Evolutionary conservation across 208 protist species (phyloP).

Genomic region (Wallacemonas rigidus): DNA sequence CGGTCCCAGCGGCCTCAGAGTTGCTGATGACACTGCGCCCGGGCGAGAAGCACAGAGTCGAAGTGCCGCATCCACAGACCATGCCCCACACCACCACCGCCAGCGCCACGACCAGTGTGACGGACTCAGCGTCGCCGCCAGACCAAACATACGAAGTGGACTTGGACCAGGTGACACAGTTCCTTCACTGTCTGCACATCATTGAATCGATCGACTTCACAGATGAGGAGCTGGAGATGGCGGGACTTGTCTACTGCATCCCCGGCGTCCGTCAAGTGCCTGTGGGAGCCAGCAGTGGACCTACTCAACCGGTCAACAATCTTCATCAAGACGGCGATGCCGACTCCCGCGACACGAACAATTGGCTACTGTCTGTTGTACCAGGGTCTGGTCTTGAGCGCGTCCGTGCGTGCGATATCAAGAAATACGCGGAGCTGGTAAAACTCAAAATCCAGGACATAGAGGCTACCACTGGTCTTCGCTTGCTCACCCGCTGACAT

Average conservation of each 20-base stretch:
- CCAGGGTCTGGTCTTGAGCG: neutral
- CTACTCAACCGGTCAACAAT: neutral
- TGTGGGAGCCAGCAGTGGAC: neutral
- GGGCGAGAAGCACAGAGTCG: neutral
- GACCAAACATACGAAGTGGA: conserved; percentile 25
- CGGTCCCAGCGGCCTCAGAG: neutral
- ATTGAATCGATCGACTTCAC: conserved; percentile 31
- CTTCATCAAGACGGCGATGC: neutral
- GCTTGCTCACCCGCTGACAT: neutral
- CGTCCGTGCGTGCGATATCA: neutral
- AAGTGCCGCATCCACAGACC: neutral
- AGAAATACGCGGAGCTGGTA: neutral
- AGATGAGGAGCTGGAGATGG: conserved; percentile 48
- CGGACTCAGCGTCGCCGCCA: neutral
- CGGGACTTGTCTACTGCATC: conserved; percentile 51
- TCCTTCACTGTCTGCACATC: conserved; percentile 37
- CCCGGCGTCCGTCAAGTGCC: conserved; percentile 36
- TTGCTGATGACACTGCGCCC: conserved; percentile 4
- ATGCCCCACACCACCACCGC: neutral
- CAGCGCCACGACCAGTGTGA: neutral
- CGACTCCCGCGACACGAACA: neutral
- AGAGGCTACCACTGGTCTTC: neutral
- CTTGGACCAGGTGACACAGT: conserved; percentile 25
- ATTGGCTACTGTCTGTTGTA: conserved; percentile 6
- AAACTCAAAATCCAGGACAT: neutral